Conservation (phyloP, 495 filamentous ascomycete genomes). For the Daldinia concentrica region DNA sequence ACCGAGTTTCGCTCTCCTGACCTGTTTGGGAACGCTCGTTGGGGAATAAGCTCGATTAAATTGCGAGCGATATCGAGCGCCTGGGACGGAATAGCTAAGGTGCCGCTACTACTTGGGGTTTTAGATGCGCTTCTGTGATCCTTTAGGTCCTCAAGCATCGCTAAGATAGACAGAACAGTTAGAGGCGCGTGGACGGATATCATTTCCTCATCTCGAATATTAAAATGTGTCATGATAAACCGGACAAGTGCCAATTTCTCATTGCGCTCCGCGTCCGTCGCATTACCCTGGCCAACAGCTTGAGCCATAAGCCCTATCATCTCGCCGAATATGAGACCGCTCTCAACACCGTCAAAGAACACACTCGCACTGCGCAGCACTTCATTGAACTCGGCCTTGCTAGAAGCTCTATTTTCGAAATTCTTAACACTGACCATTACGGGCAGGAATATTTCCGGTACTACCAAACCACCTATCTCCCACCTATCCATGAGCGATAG, state of each 20-base stretch:
- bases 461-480: slow-evolving; percentile 92
- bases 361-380: slow-evolving; percentile 90
- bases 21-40: slow-evolving; percentile 69
- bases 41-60: slow-evolving; percentile 73
- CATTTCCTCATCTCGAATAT: slow-evolving; percentile 97
- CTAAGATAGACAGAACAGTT: slow-evolving; percentile 71
- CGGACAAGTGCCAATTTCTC: slow-evolving; percentile 75
- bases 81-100: slow-evolving; percentile 41
- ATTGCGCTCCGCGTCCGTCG: slow-evolving; percentile 53
- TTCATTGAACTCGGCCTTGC: slow-evolving; percentile 78
- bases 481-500: slow-evolving; percentile 96
- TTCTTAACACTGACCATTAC: slow-evolving; percentile 78
- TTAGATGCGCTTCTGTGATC: slow-evolving; percentile 38
- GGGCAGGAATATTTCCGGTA: slow-evolving; percentile 87
- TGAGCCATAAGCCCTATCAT: slow-evolving; percentile 67
- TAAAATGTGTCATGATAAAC: slow-evolving; percentile 89
- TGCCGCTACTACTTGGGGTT: not conserved
- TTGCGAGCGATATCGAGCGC: slow-evolving; percentile 64
- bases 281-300: slow-evolving; percentile 61
- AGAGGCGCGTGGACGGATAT: slow-evolving; percentile 83
- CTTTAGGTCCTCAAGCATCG: slow-evolving; percentile 63
- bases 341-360: slow-evolving; percentile 98
- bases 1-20: slow-evolving; percentile 42
- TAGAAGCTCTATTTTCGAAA: slow-evolving; percentile 68
- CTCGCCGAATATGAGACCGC: slow-evolving; percentile 89